Evolutionary conservation across 768 basidiomycete species (phyloP), one percentile per base, ranked within the genome.

Genomic region (Atractiella rhizophila): DNA sequence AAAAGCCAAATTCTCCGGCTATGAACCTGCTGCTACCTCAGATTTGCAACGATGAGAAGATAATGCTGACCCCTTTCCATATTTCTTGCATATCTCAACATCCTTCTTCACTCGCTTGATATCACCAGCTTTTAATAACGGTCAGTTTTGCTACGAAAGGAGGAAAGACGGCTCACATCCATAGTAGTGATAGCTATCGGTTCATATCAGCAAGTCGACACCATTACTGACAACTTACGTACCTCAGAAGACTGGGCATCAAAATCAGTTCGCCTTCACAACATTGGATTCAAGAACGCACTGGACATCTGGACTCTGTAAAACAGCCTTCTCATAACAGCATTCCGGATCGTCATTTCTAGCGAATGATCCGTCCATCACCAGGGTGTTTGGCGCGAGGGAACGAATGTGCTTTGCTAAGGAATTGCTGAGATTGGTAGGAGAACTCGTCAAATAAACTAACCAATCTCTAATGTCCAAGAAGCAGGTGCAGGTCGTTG

Each of bases 1-100:
- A 50, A 43, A 55, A 52, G 29, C 54, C 54, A 24, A 40, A 54
- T 33, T 55, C 54, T 26, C 50, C 54, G 6, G 51, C 51, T 9
- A 55, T 33, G 42, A 53, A 51, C 2, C 48, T 48, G 40, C 16
- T 16, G 4, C 35, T 8, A 11, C 18, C 21, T 24, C 18, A 15
- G 11, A 35, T 12, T 25, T 21, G 23, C 12, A 19, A 16, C 35
- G 23, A 19, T 12, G 16, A 23, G 12, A 7, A 6, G 12, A 8
- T 0, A 15, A 7, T 2, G 37, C 49, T 35, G 23, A 52, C 48
- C 44, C 52, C 31, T 55, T 55, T 27, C 46, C 39, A 40, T 53
- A 27, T 31, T 43, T 42, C 20, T 23, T 31, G 0, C 48, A 50
- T 31, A 55, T 25, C 20, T 39, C 39, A 28, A 39, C 45, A 29